Percentiles rank a stretch among this genome's conserved stretches.
phyloP scores from a whole-genome alignment of 176 grass and related monocot genomes.

The Pontederia crassipes region DNA sequence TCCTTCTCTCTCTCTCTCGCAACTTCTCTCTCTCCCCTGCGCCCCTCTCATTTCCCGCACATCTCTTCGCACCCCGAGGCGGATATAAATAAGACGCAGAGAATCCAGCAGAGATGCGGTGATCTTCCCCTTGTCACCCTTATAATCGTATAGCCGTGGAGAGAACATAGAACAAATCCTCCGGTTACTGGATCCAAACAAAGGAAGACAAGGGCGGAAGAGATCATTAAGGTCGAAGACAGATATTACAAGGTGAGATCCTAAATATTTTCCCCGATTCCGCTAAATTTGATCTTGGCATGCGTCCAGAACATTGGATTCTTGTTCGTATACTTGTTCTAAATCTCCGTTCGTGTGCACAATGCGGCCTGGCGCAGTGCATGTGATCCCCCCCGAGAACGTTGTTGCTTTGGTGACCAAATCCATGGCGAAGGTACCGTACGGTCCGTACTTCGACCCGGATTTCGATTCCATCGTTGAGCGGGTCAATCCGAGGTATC shows the following conservation, averaged over 20 bases:
- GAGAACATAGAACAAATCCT: too few relatives aligned
- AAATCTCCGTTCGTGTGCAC: background rate
- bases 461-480: constrained; percentile 57
- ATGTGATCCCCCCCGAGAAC: background rate
- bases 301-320: too few relatives aligned
- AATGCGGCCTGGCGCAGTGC: background rate
- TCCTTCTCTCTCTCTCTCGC: background rate
- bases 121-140: background rate
- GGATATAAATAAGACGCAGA: background rate
- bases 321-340: too few relatives aligned
- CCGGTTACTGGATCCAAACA: too few relatives aligned
- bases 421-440: background rate
- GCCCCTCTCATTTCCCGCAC: background rate
- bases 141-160: too few relatives aligned
- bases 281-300: too few relatives aligned
- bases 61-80: background rate
- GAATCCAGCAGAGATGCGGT: background rate
- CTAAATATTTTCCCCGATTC: too few relatives aligned
- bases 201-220: too few relatives aligned
- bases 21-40: background rate
- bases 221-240: too few relatives aligned
- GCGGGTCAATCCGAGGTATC: constrained; percentile 35
- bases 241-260: too few relatives aligned
- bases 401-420: background rate
- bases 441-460: constrained; percentile 64